Percentiles rank a stretch among this genome's conserved stretches.
These are phyloP conservation scores for Aegilops longissima DNA, from an alignment of 176 grass and related monocot genomes.

Conservation along the genomic window DNA sequence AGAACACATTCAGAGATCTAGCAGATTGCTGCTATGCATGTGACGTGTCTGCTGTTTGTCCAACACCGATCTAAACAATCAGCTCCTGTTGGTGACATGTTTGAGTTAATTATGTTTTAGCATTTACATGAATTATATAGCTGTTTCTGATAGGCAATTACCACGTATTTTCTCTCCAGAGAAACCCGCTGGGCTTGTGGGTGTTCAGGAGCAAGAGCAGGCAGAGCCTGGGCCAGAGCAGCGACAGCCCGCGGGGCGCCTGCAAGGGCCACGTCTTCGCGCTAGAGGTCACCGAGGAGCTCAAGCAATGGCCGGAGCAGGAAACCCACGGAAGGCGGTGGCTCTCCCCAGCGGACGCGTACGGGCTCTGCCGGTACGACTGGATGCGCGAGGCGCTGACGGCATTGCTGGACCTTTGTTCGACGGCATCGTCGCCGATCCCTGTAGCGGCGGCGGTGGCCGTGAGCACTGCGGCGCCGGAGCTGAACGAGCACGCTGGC, in stretches of 20 bases:
- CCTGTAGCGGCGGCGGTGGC: neutral
- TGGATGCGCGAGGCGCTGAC: conserved; percentile 96
- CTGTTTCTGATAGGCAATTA: neutral
- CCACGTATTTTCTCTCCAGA: conserved; percentile 26
- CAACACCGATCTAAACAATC: conserved; percentile 13
- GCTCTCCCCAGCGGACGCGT: conserved; percentile 62
- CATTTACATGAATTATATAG: neutral
- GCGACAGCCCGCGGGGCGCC: conserved; percentile 53
- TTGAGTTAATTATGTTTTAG: neutral
- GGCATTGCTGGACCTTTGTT: conserved; percentile 38
- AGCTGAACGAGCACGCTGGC: conserved; percentile 11
- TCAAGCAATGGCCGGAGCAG: conserved; percentile 74
- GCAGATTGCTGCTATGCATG: conserved; percentile 42
- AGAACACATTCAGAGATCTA: conserved; percentile 19
- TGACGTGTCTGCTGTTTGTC: conserved; percentile 38
- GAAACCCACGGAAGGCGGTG: conserved; percentile 59
- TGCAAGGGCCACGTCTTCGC: conserved; percentile 93
- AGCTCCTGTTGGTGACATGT: neutral
- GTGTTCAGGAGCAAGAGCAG: conserved; percentile 92
- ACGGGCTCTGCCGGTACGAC: conserved; percentile 70
- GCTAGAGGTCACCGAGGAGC: conserved; percentile 77
- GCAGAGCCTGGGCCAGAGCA: conserved; percentile 52
- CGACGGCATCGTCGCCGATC: neutral
- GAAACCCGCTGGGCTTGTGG: conserved; percentile 62
- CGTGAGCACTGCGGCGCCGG: neutral